Conservation (phyloP, 2,329 filamentous ascomycete genomes). For the Sarocladium strictum region DNA sequence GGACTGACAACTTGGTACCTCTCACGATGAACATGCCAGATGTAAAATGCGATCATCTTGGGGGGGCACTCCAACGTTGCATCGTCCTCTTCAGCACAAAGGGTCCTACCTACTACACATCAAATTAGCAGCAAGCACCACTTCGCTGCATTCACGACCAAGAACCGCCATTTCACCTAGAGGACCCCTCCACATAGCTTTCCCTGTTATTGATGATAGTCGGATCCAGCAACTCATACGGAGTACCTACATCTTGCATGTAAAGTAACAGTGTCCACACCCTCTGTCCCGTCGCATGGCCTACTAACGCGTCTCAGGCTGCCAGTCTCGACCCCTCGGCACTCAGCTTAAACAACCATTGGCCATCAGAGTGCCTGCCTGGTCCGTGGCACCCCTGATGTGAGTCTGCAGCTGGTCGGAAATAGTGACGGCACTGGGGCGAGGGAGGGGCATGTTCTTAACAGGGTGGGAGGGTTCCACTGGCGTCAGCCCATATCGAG, state of each 20-base stretch:
- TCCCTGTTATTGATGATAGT: background rate
- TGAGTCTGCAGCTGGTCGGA: background rate
- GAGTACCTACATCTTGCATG: background rate
- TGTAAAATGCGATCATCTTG: no score
- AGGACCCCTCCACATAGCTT: no score
- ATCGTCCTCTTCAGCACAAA: no score
- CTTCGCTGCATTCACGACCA: no score
- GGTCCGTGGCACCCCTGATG: slow-evolving; percentile 4
- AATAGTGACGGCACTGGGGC: slow-evolving; percentile 3
- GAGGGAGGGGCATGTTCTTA: background rate
- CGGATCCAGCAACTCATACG: background rate
- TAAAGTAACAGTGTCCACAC: background rate
- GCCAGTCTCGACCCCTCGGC: background rate
- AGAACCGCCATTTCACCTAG: no score
- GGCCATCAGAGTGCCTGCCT: slow-evolving; percentile 1
- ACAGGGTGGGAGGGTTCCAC: background rate
- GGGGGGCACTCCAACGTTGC: no score
- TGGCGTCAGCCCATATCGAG: background rate
- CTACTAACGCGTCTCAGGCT: background rate
- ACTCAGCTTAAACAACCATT: background rate
- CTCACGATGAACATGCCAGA: no score
- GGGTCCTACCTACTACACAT: no score
- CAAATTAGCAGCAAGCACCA: no score
- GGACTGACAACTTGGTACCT: background rate
- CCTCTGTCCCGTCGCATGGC: slow-evolving; percentile 8